These are phyloP conservation scores for Albugo candida DNA, from an alignment of 352 stramenopile species.

Conservation along the genomic window DNA sequence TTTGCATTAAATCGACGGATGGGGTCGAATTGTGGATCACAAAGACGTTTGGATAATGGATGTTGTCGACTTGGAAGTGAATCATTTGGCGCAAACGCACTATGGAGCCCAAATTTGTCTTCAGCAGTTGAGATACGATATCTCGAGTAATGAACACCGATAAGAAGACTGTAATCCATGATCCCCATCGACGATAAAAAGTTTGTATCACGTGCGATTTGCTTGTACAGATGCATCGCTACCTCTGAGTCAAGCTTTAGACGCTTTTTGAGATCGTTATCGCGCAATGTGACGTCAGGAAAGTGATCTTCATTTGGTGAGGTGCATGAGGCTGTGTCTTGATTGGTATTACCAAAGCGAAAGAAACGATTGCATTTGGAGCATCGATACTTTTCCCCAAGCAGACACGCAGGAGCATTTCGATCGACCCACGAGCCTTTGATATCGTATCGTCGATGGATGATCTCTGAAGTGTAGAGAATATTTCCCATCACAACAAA, in stretches of 20 bases:
- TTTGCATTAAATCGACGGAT: conserved; percentile 42
- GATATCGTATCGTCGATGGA: conserved; percentile 81
- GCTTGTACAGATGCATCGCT: conserved; percentile 42
- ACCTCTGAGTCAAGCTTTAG: conserved; percentile 39
- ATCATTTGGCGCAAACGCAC: neutral
- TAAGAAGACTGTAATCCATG: conserved; percentile 84
- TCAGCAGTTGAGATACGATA: conserved; percentile 28
- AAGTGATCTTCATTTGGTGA: conserved; percentile 52
- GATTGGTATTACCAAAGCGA: conserved; percentile 29
- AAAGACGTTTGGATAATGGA: neutral
- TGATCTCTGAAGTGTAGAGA: conserved; percentile 57
- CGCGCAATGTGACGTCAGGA: conserved; percentile 55
- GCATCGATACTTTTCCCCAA: conserved; percentile 59
- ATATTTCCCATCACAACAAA: conserved; percentile 89
- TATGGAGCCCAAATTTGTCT: neutral
- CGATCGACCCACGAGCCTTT: conserved; percentile 82
- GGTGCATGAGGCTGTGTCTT: conserved; percentile 20
- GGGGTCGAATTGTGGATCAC: neutral
- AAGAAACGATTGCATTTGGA: conserved; percentile 77
- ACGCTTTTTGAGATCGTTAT: conserved; percentile 77
- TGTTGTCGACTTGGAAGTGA: neutral
- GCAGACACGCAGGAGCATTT: conserved; percentile 51
- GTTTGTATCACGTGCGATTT: conserved; percentile 65
- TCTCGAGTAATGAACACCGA: conserved; percentile 71
- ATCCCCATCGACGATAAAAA: conserved; percentile 68